These are phyloP conservation scores for Schizochytrium sp. DNA, from an alignment of 108 stramenopile genomes.

Conservation along the genomic window DNA sequence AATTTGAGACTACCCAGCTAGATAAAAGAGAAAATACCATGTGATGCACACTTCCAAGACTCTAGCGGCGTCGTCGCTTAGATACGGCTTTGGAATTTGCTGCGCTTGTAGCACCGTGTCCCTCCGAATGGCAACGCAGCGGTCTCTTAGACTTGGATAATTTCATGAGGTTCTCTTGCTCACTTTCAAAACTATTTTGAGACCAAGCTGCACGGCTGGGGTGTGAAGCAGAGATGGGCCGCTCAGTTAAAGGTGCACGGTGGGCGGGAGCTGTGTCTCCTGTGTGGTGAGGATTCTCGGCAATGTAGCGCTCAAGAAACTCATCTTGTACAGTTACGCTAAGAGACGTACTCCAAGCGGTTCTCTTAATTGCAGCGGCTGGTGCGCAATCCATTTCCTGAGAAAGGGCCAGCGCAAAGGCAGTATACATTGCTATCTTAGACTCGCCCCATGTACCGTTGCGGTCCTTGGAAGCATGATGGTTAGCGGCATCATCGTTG, in stretches of 20 bases:
- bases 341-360: constrained; percentile 15
- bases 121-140: neutral
- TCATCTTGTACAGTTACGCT: neutral
- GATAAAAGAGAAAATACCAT: neutral
- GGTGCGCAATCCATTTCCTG: neutral
- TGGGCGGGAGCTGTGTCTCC: neutral
- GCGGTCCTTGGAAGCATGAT: neutral
- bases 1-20: neutral
- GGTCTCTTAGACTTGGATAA: constrained; percentile 17
- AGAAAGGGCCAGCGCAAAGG: neutral
- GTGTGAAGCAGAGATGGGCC: neutral
- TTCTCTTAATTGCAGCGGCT: neutral
- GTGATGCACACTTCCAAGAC: no score
- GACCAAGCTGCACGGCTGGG: constrained; percentile 6
- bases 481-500: neutral
- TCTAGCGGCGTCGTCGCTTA: neutral
- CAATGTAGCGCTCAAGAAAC: neutral
- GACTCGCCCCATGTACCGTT: neutral
- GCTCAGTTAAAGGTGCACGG: constrained; percentile 5
- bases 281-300: neutral
- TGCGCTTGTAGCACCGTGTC: neutral
- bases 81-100: neutral
- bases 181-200: constrained; percentile 40
- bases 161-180: constrained; percentile 43
- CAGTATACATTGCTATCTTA: neutral